Evolutionary conservation across 768 basidiomycete genomes (phyloP).

Genomic region (Mycena metata): DNA sequence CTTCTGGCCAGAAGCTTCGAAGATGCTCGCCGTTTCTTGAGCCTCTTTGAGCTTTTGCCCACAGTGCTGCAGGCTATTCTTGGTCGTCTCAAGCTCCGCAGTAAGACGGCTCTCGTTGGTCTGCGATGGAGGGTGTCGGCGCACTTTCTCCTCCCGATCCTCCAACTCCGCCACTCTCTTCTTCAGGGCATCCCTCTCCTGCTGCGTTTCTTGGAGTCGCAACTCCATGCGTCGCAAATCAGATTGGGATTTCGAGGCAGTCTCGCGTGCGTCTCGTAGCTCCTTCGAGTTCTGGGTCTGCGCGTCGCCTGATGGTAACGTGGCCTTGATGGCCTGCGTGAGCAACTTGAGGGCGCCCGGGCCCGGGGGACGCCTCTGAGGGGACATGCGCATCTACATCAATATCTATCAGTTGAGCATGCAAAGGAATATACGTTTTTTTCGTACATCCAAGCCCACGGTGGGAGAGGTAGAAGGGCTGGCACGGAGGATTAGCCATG

Average conservation of each 20-base stretch:
- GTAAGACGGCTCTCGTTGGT: too few species aligned
- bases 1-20: not conserved
- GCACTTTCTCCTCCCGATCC: not conserved
- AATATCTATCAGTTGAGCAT: too few species aligned
- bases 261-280: not conserved
- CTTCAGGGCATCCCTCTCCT: not conserved
- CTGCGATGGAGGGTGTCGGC: not conserved
- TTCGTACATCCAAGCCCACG: too few species aligned
- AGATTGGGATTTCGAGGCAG: not conserved
- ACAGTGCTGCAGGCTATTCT: not conserved
- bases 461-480: too few species aligned
- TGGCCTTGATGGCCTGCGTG: not conserved
- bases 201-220: not conserved
- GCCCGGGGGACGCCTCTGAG: too few species aligned
- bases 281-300: slow-evolving; percentile 2
- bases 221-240: not conserved
- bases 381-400: too few species aligned
- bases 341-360: not conserved
- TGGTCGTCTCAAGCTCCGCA: not conserved
- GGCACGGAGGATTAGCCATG: too few species aligned
- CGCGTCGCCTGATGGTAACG: not conserved
- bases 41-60: not conserved
- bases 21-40: not conserved
- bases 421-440: too few species aligned
- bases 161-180: not conserved